These are phyloP conservation scores for Fusarium subtropicale DNA, from an alignment of 2,329 filamentous ascomycete species.

Conservation along the genomic window DNA sequence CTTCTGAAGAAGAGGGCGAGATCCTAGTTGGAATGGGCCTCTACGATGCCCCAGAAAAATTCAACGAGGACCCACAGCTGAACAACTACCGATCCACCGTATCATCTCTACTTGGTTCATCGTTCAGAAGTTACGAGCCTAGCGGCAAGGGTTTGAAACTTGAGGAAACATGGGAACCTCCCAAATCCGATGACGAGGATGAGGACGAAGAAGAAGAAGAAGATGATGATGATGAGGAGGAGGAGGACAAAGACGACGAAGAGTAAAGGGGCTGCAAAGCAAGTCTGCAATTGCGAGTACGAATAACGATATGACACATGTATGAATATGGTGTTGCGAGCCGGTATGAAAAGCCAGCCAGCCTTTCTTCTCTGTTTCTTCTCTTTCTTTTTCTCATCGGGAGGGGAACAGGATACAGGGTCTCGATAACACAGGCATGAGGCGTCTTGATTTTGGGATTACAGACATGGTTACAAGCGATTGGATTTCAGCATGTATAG, in stretches of 20 bases:
- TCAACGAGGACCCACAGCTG: conserved; percentile 60
- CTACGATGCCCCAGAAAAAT: conserved; percentile 77
- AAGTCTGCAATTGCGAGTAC: conserved; percentile 14
- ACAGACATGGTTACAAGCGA: conserved; percentile 19
- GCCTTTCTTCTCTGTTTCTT: neutral
- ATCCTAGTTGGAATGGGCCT: conserved; percentile 85
- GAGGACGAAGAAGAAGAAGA: conserved; percentile 58
- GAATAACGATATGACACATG: conserved; percentile 39
- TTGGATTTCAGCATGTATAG: conserved; percentile 30
- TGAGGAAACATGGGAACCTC: conserved; percentile 82
- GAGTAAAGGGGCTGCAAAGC: conserved; percentile 45
- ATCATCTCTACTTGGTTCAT: conserved; percentile 65
- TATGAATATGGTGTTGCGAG: conserved; percentile 31
- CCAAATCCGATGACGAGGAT: conserved; percentile 70
- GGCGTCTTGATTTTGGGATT: conserved; percentile 26
- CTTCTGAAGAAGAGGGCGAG: conserved; percentile 70
- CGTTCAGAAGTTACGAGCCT: conserved; percentile 59
- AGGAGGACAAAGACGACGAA: conserved; percentile 28
- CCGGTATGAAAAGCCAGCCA: conserved; percentile 17
- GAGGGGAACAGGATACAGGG: conserved; percentile 10
- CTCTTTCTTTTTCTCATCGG: neutral
- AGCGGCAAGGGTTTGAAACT: conserved; percentile 81
- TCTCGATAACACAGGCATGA: conserved; percentile 20
- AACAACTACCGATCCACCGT: conserved; percentile 67
- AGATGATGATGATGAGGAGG: conserved; percentile 53